phyloP scores from a whole-genome alignment of 2,329 filamentous ascomycete genomes.

The Colletotrichum sp. region DNA sequence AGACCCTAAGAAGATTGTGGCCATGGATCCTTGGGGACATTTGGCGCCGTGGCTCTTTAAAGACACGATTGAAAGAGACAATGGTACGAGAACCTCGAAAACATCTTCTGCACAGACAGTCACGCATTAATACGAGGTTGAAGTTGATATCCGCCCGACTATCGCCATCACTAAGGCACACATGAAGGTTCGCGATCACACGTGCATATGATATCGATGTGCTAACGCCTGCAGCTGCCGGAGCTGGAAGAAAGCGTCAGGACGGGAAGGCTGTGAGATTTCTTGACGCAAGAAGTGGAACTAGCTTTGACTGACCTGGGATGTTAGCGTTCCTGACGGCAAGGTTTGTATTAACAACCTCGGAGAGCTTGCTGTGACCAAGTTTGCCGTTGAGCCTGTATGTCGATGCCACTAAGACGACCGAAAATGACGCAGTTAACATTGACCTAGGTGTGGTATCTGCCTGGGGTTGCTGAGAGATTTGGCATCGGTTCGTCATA shows the following conservation, averaged over 20 bases:
- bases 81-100: slow-evolving; percentile 47
- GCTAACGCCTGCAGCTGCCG: slow-evolving; percentile 62
- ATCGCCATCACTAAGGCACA: slow-evolving; percentile 92
- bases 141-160: slow-evolving; percentile 84
- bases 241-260: slow-evolving; percentile 90
- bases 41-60: slow-evolving; percentile 84
- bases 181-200: slow-evolving; percentile 69
- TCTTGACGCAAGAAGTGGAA: background rate
- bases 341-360: slow-evolving; percentile 87
- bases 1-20: slow-evolving; percentile 91
- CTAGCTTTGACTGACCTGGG: background rate
- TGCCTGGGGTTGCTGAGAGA: slow-evolving; percentile 86
- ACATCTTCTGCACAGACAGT: background rate
- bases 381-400: slow-evolving; percentile 94
- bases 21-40: slow-evolving; percentile 96
- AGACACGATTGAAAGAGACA: slow-evolving; percentile 77
- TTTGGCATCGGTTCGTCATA: slow-evolving; percentile 78
- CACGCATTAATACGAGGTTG: background rate
- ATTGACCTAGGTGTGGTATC: slow-evolving; percentile 69
- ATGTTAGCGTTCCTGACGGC: slow-evolving; percentile 69
- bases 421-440: background rate
- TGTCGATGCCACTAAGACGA: slow-evolving; percentile 43
- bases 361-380: slow-evolving; percentile 92
- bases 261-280: slow-evolving; percentile 70
- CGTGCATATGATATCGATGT: background rate